Evolutionary conservation across 2,329 filamentous ascomycete species (phyloP).

Genomic region (Fusarium vanettenii): DNA sequence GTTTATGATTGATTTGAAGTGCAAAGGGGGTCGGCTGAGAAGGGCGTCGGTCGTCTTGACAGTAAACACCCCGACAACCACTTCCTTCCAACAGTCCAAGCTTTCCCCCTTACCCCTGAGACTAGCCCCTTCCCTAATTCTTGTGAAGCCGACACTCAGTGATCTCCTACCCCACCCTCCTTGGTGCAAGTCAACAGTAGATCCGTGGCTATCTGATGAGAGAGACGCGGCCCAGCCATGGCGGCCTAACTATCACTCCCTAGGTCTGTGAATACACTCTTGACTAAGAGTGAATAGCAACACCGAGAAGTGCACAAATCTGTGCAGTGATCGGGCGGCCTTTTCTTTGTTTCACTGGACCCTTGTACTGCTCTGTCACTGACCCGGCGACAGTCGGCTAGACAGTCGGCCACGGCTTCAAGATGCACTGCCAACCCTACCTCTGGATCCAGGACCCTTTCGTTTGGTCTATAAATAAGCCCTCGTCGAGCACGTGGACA

Average conservation of each 20-base stretch:
- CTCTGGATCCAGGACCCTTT: no score
- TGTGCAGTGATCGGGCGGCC: neutral
- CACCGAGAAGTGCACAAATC: neutral
- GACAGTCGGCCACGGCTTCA: neutral
- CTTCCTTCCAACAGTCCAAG: neutral
- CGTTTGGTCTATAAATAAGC: neutral
- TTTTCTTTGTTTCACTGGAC: neutral
- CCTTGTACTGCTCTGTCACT: neutral
- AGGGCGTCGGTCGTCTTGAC: no score
- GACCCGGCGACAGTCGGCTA: neutral
- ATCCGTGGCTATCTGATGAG: neutral
- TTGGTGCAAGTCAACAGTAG: neutral
- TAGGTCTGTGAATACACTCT: neutral
- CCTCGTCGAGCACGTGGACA: neutral
- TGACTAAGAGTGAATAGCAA: neutral
- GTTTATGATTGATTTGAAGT: no score
- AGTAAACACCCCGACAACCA: neutral
- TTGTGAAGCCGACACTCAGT: neutral
- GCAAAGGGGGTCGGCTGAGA: no score
- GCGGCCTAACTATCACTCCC: neutral
- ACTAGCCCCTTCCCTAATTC: neutral
- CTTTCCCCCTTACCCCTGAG: neutral
- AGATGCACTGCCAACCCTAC: neutral
- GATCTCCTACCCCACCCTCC: neutral
- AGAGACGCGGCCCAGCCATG: neutral